Evolutionary conservation across 2,329 filamentous ascomycete genomes (phyloP).

Genomic region (Aspergillus awamori): DNA sequence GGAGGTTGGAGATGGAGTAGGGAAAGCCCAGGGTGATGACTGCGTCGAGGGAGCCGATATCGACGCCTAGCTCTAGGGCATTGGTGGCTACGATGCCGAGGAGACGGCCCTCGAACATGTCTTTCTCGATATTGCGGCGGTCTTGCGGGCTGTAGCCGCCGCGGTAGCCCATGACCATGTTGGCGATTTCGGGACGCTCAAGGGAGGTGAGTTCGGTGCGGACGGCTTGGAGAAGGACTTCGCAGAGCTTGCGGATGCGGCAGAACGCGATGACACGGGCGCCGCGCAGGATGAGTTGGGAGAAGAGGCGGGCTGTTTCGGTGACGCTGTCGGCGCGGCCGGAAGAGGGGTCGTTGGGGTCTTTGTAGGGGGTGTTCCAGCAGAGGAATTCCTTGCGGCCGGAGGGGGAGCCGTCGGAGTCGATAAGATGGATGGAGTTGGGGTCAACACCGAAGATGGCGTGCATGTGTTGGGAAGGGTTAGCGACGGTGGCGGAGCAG

Average conservation of each 20-base stretch:
- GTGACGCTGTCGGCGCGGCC: constrained; percentile 80
- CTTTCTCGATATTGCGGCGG: constrained; percentile 80
- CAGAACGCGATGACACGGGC: constrained; percentile 94
- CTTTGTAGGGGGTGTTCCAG: constrained; percentile 96
- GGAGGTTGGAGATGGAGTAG: constrained; percentile 89
- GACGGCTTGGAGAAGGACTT: constrained; percentile 77
- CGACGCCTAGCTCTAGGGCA: constrained; percentile 88
- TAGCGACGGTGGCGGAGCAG: constrained; percentile 94
- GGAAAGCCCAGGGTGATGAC: constrained; percentile 94
- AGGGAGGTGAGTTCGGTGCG: constrained; percentile 74
- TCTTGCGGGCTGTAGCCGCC: constrained; percentile 95
- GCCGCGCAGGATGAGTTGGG: constrained; percentile 82
- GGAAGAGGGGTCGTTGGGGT: constrained; percentile 81
- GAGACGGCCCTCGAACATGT: constrained; percentile 96
- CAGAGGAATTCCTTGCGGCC: constrained; percentile 93
- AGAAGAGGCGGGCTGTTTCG: constrained; percentile 89
- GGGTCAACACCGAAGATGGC: constrained; percentile 88
- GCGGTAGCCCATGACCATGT: constrained; percentile 89
- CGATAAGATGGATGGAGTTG: constrained; percentile 68
- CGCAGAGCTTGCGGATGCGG: constrained; percentile 82
- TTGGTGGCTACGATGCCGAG: constrained; percentile 93
- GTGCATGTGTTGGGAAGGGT: constrained; percentile 87
- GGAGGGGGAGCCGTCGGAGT: constrained; percentile 90
- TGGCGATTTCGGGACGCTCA: constrained; percentile 73
- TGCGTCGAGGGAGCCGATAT: constrained; percentile 91